These are phyloP conservation scores for Tylopilus sp. DNA, from an alignment of 768 basidiomycete species.

Conservation along the genomic window DNA sequence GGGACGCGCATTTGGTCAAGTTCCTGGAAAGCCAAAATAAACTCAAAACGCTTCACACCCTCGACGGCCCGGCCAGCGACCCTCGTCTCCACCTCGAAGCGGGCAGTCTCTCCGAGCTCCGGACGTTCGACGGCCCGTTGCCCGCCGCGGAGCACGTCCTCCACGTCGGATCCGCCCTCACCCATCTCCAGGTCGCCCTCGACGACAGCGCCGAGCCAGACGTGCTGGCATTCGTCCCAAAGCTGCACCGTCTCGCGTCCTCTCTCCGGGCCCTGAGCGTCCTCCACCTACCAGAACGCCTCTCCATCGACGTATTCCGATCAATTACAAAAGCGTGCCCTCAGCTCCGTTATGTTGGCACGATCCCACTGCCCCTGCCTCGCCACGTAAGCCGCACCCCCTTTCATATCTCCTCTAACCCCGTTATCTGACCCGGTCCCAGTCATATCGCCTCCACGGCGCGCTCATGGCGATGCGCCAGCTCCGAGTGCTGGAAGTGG, in stretches of 20 bases:
- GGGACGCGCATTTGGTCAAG: conserved; percentile 43
- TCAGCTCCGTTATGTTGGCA: conserved; percentile 37
- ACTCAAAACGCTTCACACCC: conserved; percentile 38
- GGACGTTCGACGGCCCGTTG: conserved; percentile 44
- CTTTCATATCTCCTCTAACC: conserved; percentile 4
- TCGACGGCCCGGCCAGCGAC: conserved; percentile 24
- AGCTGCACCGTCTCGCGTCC: conserved; percentile 26
- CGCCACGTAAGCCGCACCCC: conserved; percentile 32
- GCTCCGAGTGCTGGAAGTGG: conserved; percentile 37
- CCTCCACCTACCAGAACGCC: conserved; percentile 33
- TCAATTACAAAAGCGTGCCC: conserved; percentile 34
- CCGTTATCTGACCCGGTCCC: conserved; percentile 20
- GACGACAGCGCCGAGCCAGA: conserved; percentile 35
- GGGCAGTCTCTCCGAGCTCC: conserved; percentile 40
- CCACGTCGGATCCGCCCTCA: conserved; percentile 34
- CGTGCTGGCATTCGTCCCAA: conserved; percentile 31
- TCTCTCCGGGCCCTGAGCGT: conserved; percentile 37
- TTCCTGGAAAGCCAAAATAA: conserved; percentile 49
- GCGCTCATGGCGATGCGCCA: conserved; percentile 33
- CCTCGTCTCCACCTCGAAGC: conserved; percentile 23
- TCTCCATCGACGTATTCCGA: conserved; percentile 28
- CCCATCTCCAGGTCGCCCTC: conserved; percentile 43
- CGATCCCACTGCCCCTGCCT: conserved; percentile 35
- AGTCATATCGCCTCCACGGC: conserved; percentile 35
- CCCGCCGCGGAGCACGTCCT: conserved; percentile 40